phyloP scores from a whole-genome alignment of 352 stramenopile genomes.

The Phytopythium vexans region DNA sequence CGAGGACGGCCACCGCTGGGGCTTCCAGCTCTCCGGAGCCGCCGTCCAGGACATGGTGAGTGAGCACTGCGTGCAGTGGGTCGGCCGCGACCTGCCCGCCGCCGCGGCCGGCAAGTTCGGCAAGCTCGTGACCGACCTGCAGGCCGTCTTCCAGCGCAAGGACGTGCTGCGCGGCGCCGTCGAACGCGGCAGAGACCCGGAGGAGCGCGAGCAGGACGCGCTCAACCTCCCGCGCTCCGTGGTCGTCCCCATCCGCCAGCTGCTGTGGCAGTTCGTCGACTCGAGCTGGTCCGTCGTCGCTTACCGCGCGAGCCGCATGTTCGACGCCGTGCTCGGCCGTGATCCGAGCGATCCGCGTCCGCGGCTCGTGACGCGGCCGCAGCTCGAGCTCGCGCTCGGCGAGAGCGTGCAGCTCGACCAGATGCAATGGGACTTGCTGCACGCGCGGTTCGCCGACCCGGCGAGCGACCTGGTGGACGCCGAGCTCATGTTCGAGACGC shows the following conservation, averaged over 20 bases:
- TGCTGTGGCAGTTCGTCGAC: conserved; percentile 55
- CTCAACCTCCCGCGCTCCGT: conserved; percentile 14
- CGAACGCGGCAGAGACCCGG: conserved; percentile 6
- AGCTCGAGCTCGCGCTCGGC: conserved; percentile 41
- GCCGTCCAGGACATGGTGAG: conserved; percentile 42
- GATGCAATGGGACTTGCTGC: conserved; percentile 45
- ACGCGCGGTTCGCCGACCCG: conserved; percentile 37
- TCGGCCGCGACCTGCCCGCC: conserved; percentile 35
- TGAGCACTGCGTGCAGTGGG: conserved; percentile 59
- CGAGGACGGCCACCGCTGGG: conserved; percentile 52
- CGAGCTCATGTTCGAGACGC: conserved; percentile 26
- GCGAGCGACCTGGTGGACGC: conserved; percentile 35
- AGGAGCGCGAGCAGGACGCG: conserved; percentile 1
- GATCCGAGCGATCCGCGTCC: background rate
- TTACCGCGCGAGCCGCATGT: conserved; percentile 11
- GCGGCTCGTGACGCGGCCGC: conserved; percentile 21
- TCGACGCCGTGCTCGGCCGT: conserved; percentile 2
- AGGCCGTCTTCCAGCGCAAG: conserved; percentile 51
- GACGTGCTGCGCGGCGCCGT: conserved; percentile 35
- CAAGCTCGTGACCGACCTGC: conserved; percentile 51
- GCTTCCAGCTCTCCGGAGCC: conserved; percentile 43
- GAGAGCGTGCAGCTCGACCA: conserved; percentile 23
- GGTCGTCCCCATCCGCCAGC: conserved; percentile 31
- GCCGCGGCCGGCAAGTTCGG: conserved; percentile 26
- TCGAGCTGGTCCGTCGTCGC: conserved; percentile 32